Percentiles rank a stretch among this genome's conserved stretches.
Conservation (phyloP, 2,329 filamentous ascomycete genomes). For the Fusarium tanahbumbuense region DNA sequence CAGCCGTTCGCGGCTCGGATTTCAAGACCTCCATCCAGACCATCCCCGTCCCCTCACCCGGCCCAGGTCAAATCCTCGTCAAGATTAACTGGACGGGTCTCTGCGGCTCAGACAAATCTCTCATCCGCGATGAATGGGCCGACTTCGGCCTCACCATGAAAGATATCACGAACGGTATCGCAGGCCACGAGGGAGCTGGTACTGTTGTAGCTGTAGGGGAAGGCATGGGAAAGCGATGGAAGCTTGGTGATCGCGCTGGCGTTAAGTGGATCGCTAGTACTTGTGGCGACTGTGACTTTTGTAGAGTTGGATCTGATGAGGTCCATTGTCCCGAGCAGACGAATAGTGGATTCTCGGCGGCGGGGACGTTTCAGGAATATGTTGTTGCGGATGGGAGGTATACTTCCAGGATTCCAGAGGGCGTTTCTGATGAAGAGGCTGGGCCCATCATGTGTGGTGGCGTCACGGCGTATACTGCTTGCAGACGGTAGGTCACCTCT, state of each 20-base stretch:
- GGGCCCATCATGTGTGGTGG: slow-evolving; percentile 84
- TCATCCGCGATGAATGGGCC: slow-evolving; percentile 43
- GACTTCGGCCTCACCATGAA: slow-evolving; percentile 41
- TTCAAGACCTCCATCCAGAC: slow-evolving; percentile 29
- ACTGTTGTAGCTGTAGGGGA: slow-evolving; percentile 82
- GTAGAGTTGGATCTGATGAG: slow-evolving; percentile 76
- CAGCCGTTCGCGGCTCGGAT: slow-evolving; percentile 37
- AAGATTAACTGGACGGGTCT: slow-evolving; percentile 44
- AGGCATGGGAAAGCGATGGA: slow-evolving; percentile 77
- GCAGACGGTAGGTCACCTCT: slow-evolving; percentile 69
- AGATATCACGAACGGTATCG: slow-evolving; percentile 57
- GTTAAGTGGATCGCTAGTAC: slow-evolving; percentile 91
- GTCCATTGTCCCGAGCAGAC: slow-evolving; percentile 78
- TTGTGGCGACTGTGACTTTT: slow-evolving; percentile 84
- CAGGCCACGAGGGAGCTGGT: slow-evolving; percentile 80
- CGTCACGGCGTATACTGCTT: slow-evolving; percentile 84
- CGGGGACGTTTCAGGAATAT: slow-evolving; percentile 92
- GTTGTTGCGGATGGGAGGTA: slow-evolving; percentile 84
- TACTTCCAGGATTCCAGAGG: slow-evolving; percentile 80
- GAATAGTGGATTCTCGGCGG: slow-evolving; percentile 87
- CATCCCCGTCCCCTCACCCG: slow-evolving; percentile 36
- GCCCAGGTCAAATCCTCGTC: slow-evolving; percentile 39
- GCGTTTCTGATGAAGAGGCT: slow-evolving; percentile 77
- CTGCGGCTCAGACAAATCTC: slow-evolving; percentile 44
- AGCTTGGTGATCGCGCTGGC: slow-evolving; percentile 81